Base-by-base conservation (phyloP, 768 basidiomycete species). In the Daedaleopsis nitida region DNA sequence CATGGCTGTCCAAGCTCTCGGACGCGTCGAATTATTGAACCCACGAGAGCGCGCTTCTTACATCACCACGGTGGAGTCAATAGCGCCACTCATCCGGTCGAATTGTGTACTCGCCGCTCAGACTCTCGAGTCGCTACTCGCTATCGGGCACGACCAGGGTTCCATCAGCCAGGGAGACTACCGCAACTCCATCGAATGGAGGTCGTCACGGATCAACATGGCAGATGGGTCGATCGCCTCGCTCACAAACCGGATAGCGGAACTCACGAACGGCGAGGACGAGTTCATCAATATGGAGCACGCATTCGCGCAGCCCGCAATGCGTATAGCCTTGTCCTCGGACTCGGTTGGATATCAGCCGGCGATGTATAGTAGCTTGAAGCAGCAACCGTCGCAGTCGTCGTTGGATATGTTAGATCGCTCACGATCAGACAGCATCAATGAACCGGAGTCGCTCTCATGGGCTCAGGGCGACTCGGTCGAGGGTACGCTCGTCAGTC, bases 181-280 rank as follows among this genome's bases (percentile, higher is more conserved):
- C 73, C 84, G 80, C 57, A 85, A 84, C 6, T 88, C 90, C 1
- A 91, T 91, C 57, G 87, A 90, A 58, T 87, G 88, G 87, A 81
- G 91, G 21, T 83, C 85, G 77, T 91, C 89, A 16, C 85, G 88
- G 16, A 72, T 88, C 48, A 89, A 88, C 66, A 77, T 81, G 69
- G 82, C 84, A 66, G 82, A 82, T 65, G 79, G 75, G 6, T 62
- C 62, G 59, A 80, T 79, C 57, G 76, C 83, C 37, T 53, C 63
- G 67, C 55, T 77, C 75, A 34, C 75, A 49, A 72, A 71, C 65
- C 76, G 34, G 53, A 68, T 57, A 70, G 64, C 13, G 48, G 65
- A 52, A 73, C 78, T 38, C 77, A 80, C 55, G 79, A 81, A 49
- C 70, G 75, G 61, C 73, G 78, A 80, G 59, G 87, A 87, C 21